These are phyloP conservation scores for Phyllostachys edulis DNA, from an alignment of 176 grass and related monocot genomes.

Conservation along the genomic window DNA sequence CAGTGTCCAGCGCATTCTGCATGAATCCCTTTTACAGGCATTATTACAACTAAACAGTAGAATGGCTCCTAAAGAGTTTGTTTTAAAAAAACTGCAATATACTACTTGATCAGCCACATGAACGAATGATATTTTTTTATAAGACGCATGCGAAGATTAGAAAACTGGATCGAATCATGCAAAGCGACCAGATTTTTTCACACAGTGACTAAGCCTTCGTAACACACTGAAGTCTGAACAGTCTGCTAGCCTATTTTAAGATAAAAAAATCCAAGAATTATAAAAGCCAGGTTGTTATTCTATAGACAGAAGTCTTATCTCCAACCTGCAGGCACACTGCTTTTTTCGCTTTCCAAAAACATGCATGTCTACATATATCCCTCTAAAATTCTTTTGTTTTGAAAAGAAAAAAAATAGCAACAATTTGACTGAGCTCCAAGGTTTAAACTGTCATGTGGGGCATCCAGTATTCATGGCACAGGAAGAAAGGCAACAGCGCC, in stretches of 20 bases:
- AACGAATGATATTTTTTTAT: background rate
- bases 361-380: background rate
- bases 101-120: background rate
- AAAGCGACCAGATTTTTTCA: background rate
- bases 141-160: background rate
- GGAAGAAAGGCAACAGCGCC: too few species aligned
- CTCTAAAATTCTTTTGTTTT: background rate
- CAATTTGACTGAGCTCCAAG: background rate
- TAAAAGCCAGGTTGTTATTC: background rate
- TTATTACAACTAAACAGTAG: background rate
- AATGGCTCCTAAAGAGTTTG: background rate
- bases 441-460: background rate
- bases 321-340: background rate
- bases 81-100: background rate
- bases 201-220: background rate
- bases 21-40: background rate
- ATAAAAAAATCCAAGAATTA: background rate
- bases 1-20: background rate
- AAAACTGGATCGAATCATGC: background rate
- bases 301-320: background rate
- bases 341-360: background rate
- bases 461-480: too few species aligned
- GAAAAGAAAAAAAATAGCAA: background rate
- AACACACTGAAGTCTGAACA: background rate
- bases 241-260: background rate